Conservation (phyloP, 1,284 basidiomycete genomes). For the Ceratorhiza oryzae-sativae region DNA sequence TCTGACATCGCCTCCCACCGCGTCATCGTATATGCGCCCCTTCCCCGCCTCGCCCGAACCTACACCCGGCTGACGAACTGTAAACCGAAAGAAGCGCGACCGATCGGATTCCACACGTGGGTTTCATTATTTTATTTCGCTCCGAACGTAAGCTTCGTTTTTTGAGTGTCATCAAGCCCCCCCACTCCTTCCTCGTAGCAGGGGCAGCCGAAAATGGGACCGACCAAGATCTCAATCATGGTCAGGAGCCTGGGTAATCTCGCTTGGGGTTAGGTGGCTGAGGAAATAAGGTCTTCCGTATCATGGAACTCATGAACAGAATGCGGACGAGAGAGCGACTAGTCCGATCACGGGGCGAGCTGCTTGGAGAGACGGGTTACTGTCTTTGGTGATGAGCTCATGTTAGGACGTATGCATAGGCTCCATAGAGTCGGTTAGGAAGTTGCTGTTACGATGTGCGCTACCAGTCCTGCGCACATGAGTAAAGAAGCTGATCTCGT, state of each 20-base stretch:
- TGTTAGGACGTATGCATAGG: not conserved
- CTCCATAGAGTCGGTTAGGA: not conserved
- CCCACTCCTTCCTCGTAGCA: not conserved
- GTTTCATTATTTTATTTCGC: slow-evolving; percentile 27
- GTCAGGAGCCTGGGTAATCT: too few relatives aligned
- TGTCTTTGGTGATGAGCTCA: not conserved
- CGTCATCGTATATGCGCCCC: not conserved
- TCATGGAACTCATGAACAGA: not conserved
- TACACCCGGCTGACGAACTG: not conserved
- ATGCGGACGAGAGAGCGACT: not conserved
- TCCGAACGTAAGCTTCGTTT: not conserved
- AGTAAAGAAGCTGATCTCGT: not conserved
- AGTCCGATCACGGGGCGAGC: slow-evolving; percentile 15
- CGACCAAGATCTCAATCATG: not conserved
- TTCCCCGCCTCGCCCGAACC: not conserved
- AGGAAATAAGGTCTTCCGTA: not conserved
- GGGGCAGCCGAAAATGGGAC: not conserved
- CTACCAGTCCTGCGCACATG: not conserved
- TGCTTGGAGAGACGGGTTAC: too few relatives aligned
- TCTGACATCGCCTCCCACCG: not conserved
- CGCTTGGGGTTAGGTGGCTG: not conserved
- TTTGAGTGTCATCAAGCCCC: not conserved
- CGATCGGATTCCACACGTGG: slow-evolving; percentile 19
- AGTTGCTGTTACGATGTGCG: not conserved
- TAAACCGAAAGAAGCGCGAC: not conserved